Conservation (phyloP, 345 rosid species). For the Acer negundo region DNA sequence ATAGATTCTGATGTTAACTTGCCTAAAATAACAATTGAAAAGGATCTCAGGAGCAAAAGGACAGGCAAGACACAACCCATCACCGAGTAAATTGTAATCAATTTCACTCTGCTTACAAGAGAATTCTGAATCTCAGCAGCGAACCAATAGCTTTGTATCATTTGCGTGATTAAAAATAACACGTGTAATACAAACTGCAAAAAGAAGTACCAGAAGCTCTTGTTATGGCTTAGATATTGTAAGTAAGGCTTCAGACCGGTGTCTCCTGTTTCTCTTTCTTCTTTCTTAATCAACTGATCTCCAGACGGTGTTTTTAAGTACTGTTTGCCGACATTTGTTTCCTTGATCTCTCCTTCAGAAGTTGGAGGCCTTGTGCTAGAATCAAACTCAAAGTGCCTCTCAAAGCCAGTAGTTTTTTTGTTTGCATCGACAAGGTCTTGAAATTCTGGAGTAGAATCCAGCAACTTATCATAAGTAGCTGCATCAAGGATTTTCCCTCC, state of each 20-base stretch:
- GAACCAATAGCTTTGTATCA: slow-evolving; percentile 40
- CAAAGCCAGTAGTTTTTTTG: slow-evolving; percentile 27
- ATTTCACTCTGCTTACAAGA: slow-evolving; percentile 20
- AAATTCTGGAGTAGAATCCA: slow-evolving; percentile 40
- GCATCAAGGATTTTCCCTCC: slow-evolving; percentile 40
- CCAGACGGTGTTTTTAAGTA: too few relatives aligned
- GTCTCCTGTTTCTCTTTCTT: slow-evolving; percentile 55
- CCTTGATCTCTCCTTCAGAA: slow-evolving; percentile 36
- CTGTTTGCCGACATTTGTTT: too few relatives aligned
- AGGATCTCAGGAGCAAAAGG: slow-evolving; percentile 33
- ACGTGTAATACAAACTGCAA: slow-evolving; percentile 16
- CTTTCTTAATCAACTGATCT: slow-evolving; percentile 56
- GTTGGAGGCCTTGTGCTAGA: background rate
- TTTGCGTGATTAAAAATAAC: slow-evolving; percentile 33
- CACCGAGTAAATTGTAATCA: slow-evolving; percentile 29
- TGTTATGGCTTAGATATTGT: slow-evolving; percentile 39
- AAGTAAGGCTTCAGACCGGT: slow-evolving; percentile 53
- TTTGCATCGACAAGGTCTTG: slow-evolving; percentile 55
- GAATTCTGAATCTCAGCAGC: slow-evolving; percentile 33
- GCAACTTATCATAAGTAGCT: slow-evolving; percentile 40
- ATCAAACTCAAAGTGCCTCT: background rate
- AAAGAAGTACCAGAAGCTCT: slow-evolving; percentile 35
- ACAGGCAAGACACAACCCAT: slow-evolving; percentile 23
- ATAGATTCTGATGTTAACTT: slow-evolving; percentile 39
- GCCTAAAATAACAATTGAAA: slow-evolving; percentile 30